Evolutionary conservation across 2,329 filamentous ascomycete genomes (phyloP), one percentile per base, ranked within the genome.

Genomic region (Rugonectria rugulosa): DNA sequence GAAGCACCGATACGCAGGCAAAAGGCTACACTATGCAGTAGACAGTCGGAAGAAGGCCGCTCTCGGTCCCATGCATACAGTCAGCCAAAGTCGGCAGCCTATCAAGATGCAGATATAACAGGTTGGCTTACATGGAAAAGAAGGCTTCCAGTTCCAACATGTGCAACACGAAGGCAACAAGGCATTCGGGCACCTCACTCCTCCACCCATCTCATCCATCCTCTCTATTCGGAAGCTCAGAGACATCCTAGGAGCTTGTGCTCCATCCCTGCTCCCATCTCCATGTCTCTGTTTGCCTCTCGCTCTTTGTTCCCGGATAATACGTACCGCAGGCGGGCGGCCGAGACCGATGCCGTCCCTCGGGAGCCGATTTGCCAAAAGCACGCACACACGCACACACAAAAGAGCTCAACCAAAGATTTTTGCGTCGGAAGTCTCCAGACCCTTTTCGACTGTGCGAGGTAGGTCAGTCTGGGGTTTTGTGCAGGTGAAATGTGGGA

Each of bases 321-420:
- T n/a, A n/a, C n/a, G n/a, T n/a, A n/a, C n/a, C n/a, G n/a, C 27
- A 34, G 24, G 40, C 26, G 45, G 45, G 38, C 37, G 45, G 38
- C 45, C 38, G 38, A 27, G 37, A 41, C 46, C 41, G 44, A 36
- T 47, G 29, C 61, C 50, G 58, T 34, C 41, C 27, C 42, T 51
- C 47, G 47, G 51, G 20, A 40, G 27, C 23, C 46, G 58, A 58
- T 57, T n/a, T 60, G 56, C 52, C 37, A 45, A 63, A 37, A 37
- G n/a, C 10, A 37, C 6, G 17, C 14, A 15, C 19, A 10, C 34
- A 20, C 34, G 17, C 31, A 9, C 15, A 24, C 26, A 26, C 36
- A 26, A 21, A 19, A 47, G 31, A 59, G 38, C n/a, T 23, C 14
- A 34, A 44, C 6, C 15, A 11, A 27, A 23, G 14, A n/a, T 24